Evolutionary conservation across 352 stramenopile genomes (phyloP).

Genomic region (Pythium phragmiticola): DNA sequence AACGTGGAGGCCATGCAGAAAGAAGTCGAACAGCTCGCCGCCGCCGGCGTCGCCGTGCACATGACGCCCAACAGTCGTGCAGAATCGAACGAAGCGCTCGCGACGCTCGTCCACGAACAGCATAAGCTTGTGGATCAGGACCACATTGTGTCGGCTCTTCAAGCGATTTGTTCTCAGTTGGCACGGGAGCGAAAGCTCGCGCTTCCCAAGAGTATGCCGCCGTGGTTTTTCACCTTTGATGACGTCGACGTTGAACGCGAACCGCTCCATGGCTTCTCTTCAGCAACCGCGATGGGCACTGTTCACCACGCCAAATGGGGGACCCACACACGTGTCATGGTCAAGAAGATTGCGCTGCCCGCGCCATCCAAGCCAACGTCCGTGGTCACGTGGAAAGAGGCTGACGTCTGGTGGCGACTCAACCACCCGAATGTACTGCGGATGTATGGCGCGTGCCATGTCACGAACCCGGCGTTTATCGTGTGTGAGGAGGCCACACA

Average conservation of each 20-base stretch:
- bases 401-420: constrained; percentile 32
- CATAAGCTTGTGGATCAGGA: constrained; percentile 15
- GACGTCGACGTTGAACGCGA: constrained; percentile 21
- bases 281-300: constrained; percentile 15
- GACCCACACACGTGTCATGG: constrained; percentile 15
- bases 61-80: constrained; percentile 2
- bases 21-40: constrained; percentile 11
- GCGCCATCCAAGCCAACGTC: background rate
- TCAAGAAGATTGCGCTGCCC: constrained; percentile 24
- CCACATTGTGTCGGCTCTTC: constrained; percentile 15
- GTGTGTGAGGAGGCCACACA: constrained; percentile 33
- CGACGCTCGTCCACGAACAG: constrained; percentile 19
- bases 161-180: constrained; percentile 23
- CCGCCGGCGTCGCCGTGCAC: constrained; percentile 11
- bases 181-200: constrained; percentile 16
- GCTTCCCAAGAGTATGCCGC: constrained; percentile 15
- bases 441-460: constrained; percentile 36
- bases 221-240: constrained; percentile 31
- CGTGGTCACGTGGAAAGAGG: constrained; percentile 23
- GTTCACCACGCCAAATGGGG: constrained; percentile 22
- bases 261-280: background rate
- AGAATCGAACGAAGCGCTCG: constrained; percentile 20
- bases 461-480: constrained; percentile 29
- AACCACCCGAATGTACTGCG: constrained; percentile 40
- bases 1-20: constrained; percentile 16